Percentiles rank a stretch among this genome's conserved stretches.
These are phyloP conservation scores for Calonectria leucothoes DNA, from an alignment of 2,329 filamentous ascomycete species.

Conservation along the genomic window DNA sequence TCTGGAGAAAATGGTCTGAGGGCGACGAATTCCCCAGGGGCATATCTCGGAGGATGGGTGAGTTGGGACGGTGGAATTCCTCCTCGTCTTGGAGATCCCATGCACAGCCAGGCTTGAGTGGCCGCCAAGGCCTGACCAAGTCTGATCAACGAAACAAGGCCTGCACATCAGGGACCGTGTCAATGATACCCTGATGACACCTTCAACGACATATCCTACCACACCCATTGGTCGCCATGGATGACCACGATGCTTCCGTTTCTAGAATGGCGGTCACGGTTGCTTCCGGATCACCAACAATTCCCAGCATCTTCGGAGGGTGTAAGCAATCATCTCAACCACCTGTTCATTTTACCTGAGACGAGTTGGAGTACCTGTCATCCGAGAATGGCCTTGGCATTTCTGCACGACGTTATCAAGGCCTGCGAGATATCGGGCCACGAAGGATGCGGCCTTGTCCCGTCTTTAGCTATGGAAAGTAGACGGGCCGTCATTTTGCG, in stretches of 20 bases:
- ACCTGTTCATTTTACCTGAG: slow-evolving; percentile 39
- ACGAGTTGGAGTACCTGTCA: slow-evolving; percentile 36
- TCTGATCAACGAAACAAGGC: neutral
- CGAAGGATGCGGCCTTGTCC: slow-evolving; percentile 24
- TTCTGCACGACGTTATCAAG: slow-evolving; percentile 23
- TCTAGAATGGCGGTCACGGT: slow-evolving; percentile 32
- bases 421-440: slow-evolving; percentile 21
- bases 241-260: slow-evolving; percentile 24
- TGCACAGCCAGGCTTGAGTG: neutral
- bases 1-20: slow-evolving; percentile 17
- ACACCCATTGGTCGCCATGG: neutral
- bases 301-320: slow-evolving; percentile 34
- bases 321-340: slow-evolving; percentile 20
- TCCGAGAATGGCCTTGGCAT: slow-evolving; percentile 18
- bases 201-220: neutral
- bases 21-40: neutral
- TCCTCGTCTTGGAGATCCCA: neutral
- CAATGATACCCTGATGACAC: neutral
- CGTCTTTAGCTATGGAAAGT: slow-evolving; percentile 25
- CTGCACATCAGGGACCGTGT: neutral
- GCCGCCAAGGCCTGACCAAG: neutral
- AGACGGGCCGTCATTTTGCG: slow-evolving; percentile 20
- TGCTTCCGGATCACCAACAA: slow-evolving; percentile 16
- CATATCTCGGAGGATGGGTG: neutral
- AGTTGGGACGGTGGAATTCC: neutral